Conservation (phyloP, 2,329 filamentous ascomycete species). For the Aspergillus unguis region DNA sequence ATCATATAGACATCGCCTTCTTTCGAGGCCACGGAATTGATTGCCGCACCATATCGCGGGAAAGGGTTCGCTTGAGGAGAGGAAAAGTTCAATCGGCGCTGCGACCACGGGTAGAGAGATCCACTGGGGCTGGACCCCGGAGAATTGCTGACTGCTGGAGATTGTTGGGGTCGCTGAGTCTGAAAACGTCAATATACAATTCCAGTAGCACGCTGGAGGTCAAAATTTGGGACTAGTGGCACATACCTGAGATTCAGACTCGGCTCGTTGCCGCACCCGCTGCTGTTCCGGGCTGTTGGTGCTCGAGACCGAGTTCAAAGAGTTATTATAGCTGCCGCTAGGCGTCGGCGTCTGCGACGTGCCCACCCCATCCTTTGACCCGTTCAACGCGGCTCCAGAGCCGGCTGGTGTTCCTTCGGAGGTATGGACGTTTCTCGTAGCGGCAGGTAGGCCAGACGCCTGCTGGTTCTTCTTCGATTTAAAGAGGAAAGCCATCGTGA, state of each 20-base stretch:
- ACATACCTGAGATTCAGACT: constrained; percentile 55
- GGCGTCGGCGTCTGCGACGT: constrained; percentile 62
- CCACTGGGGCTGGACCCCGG: constrained; percentile 60
- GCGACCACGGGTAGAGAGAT: constrained; percentile 93
- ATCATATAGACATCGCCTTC: constrained; percentile 97
- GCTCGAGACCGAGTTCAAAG: constrained; percentile 65
- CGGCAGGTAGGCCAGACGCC: constrained; percentile 48
- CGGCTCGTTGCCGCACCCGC: constrained; percentile 54
- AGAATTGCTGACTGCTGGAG: constrained; percentile 51
- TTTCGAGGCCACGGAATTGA: constrained; percentile 88
- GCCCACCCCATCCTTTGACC: constrained; percentile 36
- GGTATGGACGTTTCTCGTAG: constrained; percentile 55
- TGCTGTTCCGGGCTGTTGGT: constrained; percentile 64
- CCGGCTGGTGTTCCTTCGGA: constrained; percentile 49
- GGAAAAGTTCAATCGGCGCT: constrained; percentile 81
- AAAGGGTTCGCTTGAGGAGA: constrained; percentile 81
- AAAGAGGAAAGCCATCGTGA: constrained; percentile 74
- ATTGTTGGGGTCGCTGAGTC: constrained; percentile 44
- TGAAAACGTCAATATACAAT: constrained; percentile 12
- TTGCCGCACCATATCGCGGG: constrained; percentile 92
- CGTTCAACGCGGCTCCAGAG: constrained; percentile 49
- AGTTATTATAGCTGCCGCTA: constrained; percentile 66
- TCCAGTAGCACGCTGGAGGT: no score
- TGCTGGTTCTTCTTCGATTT: constrained; percentile 75
- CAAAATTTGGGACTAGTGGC: not conserved